phyloP scores from a whole-genome alignment of 306 rosid genomes.

The Prunus padus region DNA sequence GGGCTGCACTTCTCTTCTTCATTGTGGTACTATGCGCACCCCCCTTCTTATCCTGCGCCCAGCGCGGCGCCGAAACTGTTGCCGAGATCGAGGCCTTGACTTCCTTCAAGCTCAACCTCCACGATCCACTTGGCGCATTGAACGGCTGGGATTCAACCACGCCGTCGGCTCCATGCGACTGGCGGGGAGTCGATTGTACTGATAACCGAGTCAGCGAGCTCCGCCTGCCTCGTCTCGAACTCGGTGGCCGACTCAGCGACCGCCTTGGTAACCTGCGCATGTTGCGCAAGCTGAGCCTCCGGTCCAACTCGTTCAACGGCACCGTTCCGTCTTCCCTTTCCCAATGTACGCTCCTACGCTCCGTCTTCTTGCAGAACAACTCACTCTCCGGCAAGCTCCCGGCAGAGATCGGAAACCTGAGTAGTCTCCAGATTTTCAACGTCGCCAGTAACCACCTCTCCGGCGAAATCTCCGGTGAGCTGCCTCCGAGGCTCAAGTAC shows the following conservation, averaged over 20 bases:
- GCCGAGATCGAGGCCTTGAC: conserved; percentile 72
- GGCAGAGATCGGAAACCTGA: conserved; percentile 60
- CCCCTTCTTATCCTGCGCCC: conserved; percentile 47
- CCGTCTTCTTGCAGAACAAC: conserved; percentile 72
- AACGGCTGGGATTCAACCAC: conserved; percentile 65
- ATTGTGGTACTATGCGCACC: conserved; percentile 46
- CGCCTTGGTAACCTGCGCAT: conserved; percentile 50
- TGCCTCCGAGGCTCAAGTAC: conserved; percentile 51
- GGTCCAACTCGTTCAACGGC: conserved; percentile 76
- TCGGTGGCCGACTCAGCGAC: conserved; percentile 66
- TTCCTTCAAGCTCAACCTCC: conserved; percentile 65
- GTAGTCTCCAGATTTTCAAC: conserved; percentile 53
- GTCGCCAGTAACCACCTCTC: conserved; percentile 75
- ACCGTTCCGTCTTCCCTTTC: conserved; percentile 60
- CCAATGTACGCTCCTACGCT: conserved; percentile 63
- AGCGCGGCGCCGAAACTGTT: conserved; percentile 25
- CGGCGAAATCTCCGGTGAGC: conserved; percentile 51
- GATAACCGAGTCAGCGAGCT: conserved; percentile 60
- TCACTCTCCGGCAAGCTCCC: conserved; percentile 70
- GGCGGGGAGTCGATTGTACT: conserved; percentile 66
- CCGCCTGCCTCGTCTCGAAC: conserved; percentile 78
- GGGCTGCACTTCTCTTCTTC: conserved; percentile 24
- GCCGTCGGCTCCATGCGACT: conserved; percentile 84
- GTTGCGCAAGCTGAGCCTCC: conserved; percentile 70
- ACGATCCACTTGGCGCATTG: conserved; percentile 68